These are phyloP conservation scores for Rhizoctonia solani DNA, from an alignment of 1,284 basidiomycete species.

Conservation along the genomic window DNA sequence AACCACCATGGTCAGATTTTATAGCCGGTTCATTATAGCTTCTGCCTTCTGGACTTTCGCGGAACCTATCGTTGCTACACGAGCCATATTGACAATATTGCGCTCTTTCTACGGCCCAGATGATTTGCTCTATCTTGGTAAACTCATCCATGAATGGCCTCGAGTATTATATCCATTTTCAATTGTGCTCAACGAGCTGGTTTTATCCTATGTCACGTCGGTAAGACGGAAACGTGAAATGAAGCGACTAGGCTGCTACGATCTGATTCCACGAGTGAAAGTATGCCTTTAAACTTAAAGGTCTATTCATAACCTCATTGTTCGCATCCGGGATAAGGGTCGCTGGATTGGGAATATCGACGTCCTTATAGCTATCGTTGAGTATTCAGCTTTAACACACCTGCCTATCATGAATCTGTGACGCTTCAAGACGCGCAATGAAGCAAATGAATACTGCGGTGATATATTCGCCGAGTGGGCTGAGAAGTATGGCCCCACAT, in stretches of 20 bases:
- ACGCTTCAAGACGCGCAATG: constrained; percentile 19
- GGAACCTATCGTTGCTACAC: neutral
- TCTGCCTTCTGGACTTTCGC: constrained; percentile 16
- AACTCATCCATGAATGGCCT: constrained; percentile 1
- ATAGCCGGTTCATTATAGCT: constrained; percentile 19
- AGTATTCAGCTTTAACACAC: neutral
- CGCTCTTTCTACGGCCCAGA: neutral
- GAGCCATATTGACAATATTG: neutral
- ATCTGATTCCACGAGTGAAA: constrained; percentile 10
- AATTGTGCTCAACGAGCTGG: constrained; percentile 4
- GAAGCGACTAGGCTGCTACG: constrained; percentile 1
- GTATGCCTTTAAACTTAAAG: neutral
- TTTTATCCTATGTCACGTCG: constrained; percentile 4
- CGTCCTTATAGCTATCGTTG: constrained; percentile 39
- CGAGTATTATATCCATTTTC: constrained; percentile 11
- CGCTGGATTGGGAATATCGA: constrained; percentile 41
- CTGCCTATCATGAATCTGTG: neutral
- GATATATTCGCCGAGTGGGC: constrained; percentile 40
- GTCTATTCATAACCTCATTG: neutral
- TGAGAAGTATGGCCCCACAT: constrained; percentile 40
- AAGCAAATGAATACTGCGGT: constrained; percentile 39
- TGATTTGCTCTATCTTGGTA: neutral
- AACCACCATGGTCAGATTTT: constrained; percentile 6
- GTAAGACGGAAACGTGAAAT: neutral
- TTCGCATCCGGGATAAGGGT: constrained; percentile 38